These are phyloP conservation scores for Penicillium sp. DNA, from an alignment of 2,329 filamentous ascomycete species.

Conservation along the genomic window DNA sequence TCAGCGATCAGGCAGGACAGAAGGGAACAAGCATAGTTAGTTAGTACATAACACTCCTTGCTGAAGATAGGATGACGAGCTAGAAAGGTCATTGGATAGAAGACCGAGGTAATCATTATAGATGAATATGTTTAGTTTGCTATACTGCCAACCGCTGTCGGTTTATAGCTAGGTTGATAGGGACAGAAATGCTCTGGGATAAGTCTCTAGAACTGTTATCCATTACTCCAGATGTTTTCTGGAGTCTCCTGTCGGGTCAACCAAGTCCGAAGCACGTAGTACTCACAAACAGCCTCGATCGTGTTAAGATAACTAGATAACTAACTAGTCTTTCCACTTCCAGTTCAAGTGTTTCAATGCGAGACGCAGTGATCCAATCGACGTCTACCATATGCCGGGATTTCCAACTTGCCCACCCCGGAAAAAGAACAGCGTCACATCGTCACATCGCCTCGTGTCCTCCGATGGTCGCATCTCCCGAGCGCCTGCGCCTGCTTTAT, in stretches of 20 bases:
- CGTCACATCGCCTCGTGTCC: constrained; percentile 45
- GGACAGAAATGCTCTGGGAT: background rate
- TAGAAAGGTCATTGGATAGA: background rate
- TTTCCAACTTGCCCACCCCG: constrained; percentile 24
- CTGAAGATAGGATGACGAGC: background rate
- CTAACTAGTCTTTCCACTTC: background rate
- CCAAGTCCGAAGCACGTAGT: background rate
- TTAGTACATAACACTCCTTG: no score
- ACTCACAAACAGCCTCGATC: background rate
- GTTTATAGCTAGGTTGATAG: background rate
- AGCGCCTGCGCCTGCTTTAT: constrained; percentile 4
- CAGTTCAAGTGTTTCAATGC: constrained; percentile 5
- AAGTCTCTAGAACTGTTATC: background rate
- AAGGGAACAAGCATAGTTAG: background rate
- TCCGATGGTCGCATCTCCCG: constrained; percentile 43
- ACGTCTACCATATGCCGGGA: constrained; percentile 12
- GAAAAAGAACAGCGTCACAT: constrained; percentile 42
- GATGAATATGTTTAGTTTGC: background rate
- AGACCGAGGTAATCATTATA: background rate
- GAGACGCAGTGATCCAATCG: constrained; percentile 6
- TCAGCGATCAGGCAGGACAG: background rate
- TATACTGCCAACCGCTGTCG: background rate
- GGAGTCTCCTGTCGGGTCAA: background rate
- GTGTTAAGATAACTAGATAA: background rate
- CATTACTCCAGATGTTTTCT: no score